Evolutionary conservation across 2,329 filamentous ascomycete genomes (phyloP), one percentile per base, ranked within the genome.

Genomic region (Claviceps pazoutovae): DNA sequence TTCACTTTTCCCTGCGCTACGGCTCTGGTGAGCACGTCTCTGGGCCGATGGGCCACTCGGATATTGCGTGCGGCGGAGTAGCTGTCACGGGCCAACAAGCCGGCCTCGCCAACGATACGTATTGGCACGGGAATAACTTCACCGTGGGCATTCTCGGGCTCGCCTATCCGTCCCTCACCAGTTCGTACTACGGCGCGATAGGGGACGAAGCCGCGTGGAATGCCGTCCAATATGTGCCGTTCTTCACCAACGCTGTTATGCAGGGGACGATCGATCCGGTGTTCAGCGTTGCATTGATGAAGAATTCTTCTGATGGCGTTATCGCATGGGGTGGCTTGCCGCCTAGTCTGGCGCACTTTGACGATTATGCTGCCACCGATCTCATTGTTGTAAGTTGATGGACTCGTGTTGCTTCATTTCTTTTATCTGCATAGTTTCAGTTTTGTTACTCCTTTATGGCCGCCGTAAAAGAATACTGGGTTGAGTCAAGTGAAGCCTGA

Each of bases 141-240:
- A 77, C 74, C 23, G 72, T 71, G 51, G 75, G 74, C 5, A 64
- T 78, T 45, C 61, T 78, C 19, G 75, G 74, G 0, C 66, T 78
- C 53, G 74, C 72, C 0, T 78, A 75, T 51, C 71, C 73, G 2
- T 67, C 71, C 42, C 61, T 78, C 34, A 76, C 74, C 1, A 75
- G 69, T 49, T 72, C 69, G 13, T 78, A 70, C 55, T 64, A 66
- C 30, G 73, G 72, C 19, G 59, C 63, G 1, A 57, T 65, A 11
- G 61, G 62, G 2, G 63, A 70, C n/a, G 68, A 72, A 44, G 61
- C 63, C 4, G 56, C 65, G 7, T 69, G 63, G 55, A 68, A 68
- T 55, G 60, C 64, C 46, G 61, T 68, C 19, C 63, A 69, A 5
- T 78, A 77, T 57, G 68, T 68, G 30, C 74, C 74, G 3, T 67